Base-by-base conservation (phyloP, 225 moss, liverwort and hornwort species). In the Pseudoscleropodium purum region DNA sequence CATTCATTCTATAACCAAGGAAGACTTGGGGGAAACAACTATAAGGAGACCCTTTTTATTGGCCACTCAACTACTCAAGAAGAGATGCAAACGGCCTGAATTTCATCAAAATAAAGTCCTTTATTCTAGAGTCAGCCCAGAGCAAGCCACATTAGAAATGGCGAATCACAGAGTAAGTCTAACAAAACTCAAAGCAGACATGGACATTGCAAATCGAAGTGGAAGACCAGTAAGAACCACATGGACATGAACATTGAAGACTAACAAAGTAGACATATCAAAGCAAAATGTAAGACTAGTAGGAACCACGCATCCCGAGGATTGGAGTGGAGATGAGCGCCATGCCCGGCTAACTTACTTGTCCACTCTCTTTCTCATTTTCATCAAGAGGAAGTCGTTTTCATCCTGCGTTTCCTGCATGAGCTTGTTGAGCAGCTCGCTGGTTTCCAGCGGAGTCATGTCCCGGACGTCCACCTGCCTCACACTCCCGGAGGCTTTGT, bases 381-480 rank as follows among this genome's bases (percentile, higher is more conserved):
- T 94, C 11, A 81, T 68, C 26, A 95, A 7, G 36, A 95, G 86
- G 27, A 69, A 7, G 52, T 91, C 88, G 81, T 90, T 95, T 82
- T 93, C 94, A 36, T 91, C 89, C 66, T 92, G 92, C 7, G 91
- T 66, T 31, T 92, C 91, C 67, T 4, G 75, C 90, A 94, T 90
- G 75, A 95, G 90, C 87, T 90, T 93, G 87, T 91, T 33, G 72
- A 95, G 90, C 26, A 95, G 88, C 76, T 93, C 92, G 57, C 25
- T 84, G 51, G 81, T 89, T 65, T 95, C 95, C 60, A 91, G 59
- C 45, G 93, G 91, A 13, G 91, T 72, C 51, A 95, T 84, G 31
- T 95, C 85, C 24, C 93, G 90, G 43, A 95, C 92, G 49, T 95
- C 94, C 75, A 95, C 91, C 86, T 95, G 92, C 90, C 81, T 85